Conservation (phyloP, 2,329 filamentous ascomycete species). For the Fusarium penzigii region DNA sequence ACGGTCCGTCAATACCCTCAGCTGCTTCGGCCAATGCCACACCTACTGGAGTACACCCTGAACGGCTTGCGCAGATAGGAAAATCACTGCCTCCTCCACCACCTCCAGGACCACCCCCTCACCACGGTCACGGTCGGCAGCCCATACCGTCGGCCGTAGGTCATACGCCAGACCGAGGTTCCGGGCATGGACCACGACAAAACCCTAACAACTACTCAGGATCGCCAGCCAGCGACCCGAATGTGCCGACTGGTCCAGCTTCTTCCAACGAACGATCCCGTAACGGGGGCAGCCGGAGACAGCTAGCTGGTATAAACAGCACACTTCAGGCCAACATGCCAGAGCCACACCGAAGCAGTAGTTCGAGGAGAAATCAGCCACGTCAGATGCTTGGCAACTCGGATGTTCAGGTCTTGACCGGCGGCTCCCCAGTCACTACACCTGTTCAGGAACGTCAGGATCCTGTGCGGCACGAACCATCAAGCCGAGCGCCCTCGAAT, state of each 20-base stretch:
- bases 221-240: constrained; percentile 27
- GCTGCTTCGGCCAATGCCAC: constrained; percentile 27
- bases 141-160: constrained; percentile 26
- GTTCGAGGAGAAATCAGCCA: constrained; percentile 36
- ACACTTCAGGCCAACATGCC: constrained; percentile 50
- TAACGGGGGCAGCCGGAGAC: constrained; percentile 47
- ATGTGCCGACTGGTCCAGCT: constrained; percentile 39
- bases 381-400: constrained; percentile 51
- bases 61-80: constrained; percentile 51
- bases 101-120: constrained; percentile 33
- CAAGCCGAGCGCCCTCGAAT: constrained; percentile 35
- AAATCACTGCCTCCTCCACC: constrained; percentile 34
- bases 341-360: constrained; percentile 38
- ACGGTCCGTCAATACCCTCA: constrained; percentile 25
- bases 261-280: constrained; percentile 38
- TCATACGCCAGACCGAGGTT: constrained; percentile 34
- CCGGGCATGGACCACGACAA: constrained; percentile 25
- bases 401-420: constrained; percentile 58
- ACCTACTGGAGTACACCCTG: constrained; percentile 47
- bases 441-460: constrained; percentile 52
- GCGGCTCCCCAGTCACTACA: constrained; percentile 52
- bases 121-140: constrained; percentile 31
- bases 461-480: constrained; percentile 40
- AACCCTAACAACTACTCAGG: constrained; percentile 23
- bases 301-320: constrained; percentile 61